A percentile compares a stretch with the other conserved stretches of the same genome.
Evolutionary conservation across 768 basidiomycete species (phyloP).

Genomic region (Pulveroboletus sp.): DNA sequence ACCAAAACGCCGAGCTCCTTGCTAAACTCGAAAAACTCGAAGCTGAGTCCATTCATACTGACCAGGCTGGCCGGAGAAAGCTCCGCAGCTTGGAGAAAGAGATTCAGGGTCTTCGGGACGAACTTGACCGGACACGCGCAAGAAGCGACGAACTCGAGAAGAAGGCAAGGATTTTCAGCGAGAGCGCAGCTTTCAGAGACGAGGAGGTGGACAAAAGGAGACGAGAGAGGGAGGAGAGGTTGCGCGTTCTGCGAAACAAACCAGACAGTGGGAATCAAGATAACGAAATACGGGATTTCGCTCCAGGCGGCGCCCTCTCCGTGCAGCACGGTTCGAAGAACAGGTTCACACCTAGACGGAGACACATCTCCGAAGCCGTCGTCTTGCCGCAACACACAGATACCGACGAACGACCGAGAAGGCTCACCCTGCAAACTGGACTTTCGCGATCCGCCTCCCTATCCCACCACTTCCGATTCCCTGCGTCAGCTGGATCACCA

Average conservation of each 20-base stretch:
- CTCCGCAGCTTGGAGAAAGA: slow-evolving; percentile 77
- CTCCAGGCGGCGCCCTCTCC: slow-evolving; percentile 51
- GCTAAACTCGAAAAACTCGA: slow-evolving; percentile 75
- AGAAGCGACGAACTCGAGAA: slow-evolving; percentile 71
- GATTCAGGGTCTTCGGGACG: slow-evolving; percentile 68
- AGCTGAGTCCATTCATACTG: slow-evolving; percentile 61
- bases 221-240: slow-evolving; percentile 46
- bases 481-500: slow-evolving; percentile 9
- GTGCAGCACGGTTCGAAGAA: slow-evolving; percentile 13
- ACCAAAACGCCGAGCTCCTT: slow-evolving; percentile 82
- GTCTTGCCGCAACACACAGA: slow-evolving; percentile 9
- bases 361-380: slow-evolving; percentile 29
- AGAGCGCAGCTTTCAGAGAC: slow-evolving; percentile 18
- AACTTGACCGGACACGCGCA: slow-evolving; percentile 73
- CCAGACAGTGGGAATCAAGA: slow-evolving; percentile 30
- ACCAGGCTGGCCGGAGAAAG: slow-evolving; percentile 64
- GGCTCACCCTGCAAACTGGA: slow-evolving; percentile 16
- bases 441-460: slow-evolving; percentile 27
- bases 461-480: slow-evolving; percentile 16
- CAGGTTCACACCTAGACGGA: slow-evolving; percentile 23
- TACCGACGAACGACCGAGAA: slow-evolving; percentile 15
- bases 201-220: slow-evolving; percentile 32
- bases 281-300: slow-evolving; percentile 51
- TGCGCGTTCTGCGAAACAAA: slow-evolving; percentile 50
- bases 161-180: slow-evolving; percentile 47